Conservation (phyloP, 2,329 filamentous ascomycete genomes). For the Colletotrichum musae region DNA sequence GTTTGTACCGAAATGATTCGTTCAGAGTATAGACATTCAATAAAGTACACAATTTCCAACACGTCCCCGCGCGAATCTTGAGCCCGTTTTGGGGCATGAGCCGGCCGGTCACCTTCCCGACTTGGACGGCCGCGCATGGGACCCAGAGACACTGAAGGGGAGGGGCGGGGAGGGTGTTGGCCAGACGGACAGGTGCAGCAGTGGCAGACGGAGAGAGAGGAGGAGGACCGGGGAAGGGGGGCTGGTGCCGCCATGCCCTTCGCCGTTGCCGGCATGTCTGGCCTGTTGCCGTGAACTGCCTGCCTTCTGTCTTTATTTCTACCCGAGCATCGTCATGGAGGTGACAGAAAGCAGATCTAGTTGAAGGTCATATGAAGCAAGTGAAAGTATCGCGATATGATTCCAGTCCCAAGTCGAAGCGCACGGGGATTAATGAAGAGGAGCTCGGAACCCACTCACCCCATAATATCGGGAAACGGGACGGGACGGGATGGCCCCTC, state of each 20-base stretch:
- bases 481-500: slow-evolving; percentile 9
- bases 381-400: not conserved
- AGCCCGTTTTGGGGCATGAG: not conserved
- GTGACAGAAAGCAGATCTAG: not conserved
- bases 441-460: not conserved
- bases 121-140: not conserved
- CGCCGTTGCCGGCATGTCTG: not conserved
- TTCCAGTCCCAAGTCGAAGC: not conserved
- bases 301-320: not conserved
- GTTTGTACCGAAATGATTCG: slow-evolving; percentile 17
- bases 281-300: not conserved
- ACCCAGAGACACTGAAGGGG: not conserved
- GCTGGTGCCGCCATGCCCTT: not conserved
- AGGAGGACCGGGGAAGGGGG: too few species aligned
- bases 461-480: slow-evolving; percentile 1
- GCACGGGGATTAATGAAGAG: not conserved
- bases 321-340: not conserved
- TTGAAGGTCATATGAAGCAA: not conserved
- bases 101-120: not conserved
- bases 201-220: not conserved
- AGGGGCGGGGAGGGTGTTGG: not conserved
- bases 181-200: not conserved
- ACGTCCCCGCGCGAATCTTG: not conserved
- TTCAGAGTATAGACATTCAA: slow-evolving; percentile 28
- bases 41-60: not conserved